Evolutionary conservation across 768 basidiomycete species (phyloP), one percentile per base, ranked within the genome.

Genomic region (Suillus luteus): DNA sequence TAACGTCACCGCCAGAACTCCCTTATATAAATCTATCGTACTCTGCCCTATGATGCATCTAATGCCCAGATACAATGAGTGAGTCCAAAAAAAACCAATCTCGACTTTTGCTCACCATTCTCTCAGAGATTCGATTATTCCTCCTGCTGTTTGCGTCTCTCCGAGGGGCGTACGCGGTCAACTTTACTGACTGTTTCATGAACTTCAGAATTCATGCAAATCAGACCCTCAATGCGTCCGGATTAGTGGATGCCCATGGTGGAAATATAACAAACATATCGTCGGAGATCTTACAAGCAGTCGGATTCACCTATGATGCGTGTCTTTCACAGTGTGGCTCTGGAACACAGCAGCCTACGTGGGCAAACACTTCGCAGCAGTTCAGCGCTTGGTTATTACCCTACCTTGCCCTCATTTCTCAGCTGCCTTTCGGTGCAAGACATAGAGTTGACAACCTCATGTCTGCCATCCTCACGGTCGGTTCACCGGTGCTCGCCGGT

Each of bases 331-430:
- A 59, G 24, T 73, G 72, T 38, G 69, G 71, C 27, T 2, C 0
- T 5, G 51, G 55, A 1, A 52, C 64, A 14, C 55, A 64, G 8
- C 15, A 65, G 10, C 73, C 71, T 15, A 22, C 19, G 8, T 71
- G 71, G 71, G 35, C 19, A 3, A 48, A 33, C 5, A 73, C 73
- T 55, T 58, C 73, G 0, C 78, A 80, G 51, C 72, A 80, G 54
- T 82, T 79, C 66, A 72, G 75, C 11, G 66, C 80, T 0, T 84
- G 82, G 83, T 72, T 84, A 3, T 61, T 84, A 5, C 83, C 83
- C 7, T 83, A 80, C 75, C 75, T 84, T 14, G 81, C 83, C 0
- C 67, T 83, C 10, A 70, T 83, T 19, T 81, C 82, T 0, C 82
- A 82, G 52, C 76, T 84, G 14, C 83, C 82, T 0, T 84, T 82